A percentile compares a stretch with the other conserved stretches of the same genome.
Conservation (phyloP, 371 early-diverging fungal species). For the Mortierella sp. region DNA sequence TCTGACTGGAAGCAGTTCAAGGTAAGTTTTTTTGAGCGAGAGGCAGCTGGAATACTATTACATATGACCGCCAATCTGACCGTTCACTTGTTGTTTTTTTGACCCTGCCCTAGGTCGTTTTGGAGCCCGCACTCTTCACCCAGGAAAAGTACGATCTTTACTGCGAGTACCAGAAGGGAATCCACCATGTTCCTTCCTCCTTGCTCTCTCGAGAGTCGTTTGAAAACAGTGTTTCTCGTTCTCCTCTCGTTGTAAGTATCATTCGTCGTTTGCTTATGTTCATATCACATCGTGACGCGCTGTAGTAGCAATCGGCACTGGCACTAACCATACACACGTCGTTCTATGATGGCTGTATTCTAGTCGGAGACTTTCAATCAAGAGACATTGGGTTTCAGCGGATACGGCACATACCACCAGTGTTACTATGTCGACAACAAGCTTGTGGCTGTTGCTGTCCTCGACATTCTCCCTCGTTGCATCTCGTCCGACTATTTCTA, state of each 20-base stretch:
- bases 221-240: constrained; percentile 78
- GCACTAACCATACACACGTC: not conserved
- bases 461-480: constrained; percentile 92
- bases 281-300: not conserved
- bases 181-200: constrained; percentile 81
- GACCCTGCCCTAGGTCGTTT: constrained; percentile 58
- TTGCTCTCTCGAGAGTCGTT: constrained; percentile 71
- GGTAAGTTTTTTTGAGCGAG: constrained; percentile 8
- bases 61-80: not conserved
- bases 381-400: constrained; percentile 26
- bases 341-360: not conserved
- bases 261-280: not conserved
- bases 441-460: constrained; percentile 88
- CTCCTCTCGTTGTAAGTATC: constrained; percentile 74
- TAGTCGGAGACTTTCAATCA: constrained; percentile 24
- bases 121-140: constrained; percentile 76
- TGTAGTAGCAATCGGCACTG: not conserved
- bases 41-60: constrained; percentile 12
- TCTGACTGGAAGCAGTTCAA: constrained; percentile 39
- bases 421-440: constrained; percentile 83
- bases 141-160: constrained; percentile 86
- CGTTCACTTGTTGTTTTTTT: not conserved
- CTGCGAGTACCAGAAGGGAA: constrained; percentile 82
- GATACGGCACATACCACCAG: constrained; percentile 90
- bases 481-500: constrained; percentile 95